These are phyloP conservation scores for Penicillium sclerotigenum DNA, from an alignment of 2,329 filamentous ascomycete species.

Conservation along the genomic window DNA sequence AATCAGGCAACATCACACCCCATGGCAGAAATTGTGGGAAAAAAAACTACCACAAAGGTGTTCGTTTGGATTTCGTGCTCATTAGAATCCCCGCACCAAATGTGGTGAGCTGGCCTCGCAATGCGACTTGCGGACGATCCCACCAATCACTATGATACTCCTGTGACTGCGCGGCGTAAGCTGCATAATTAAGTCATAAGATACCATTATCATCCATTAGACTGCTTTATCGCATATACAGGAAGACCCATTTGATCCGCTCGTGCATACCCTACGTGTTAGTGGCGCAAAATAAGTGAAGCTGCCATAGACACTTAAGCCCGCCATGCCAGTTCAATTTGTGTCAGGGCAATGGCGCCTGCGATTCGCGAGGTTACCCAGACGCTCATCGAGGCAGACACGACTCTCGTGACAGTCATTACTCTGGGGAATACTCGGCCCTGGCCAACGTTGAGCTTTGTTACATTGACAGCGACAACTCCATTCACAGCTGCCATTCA, in stretches of 20 bases:
- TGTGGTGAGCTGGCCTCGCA: background rate
- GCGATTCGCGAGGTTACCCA: background rate
- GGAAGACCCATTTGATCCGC: background rate
- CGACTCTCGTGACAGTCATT: background rate
- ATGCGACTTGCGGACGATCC: background rate
- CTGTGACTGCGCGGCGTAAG: background rate
- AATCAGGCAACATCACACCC: background rate
- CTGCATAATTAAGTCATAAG: slow-evolving; percentile 8
- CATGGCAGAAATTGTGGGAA: background rate
- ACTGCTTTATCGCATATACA: background rate
- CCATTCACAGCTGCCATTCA: background rate
- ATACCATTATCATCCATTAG: background rate
- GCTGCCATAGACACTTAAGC: background rate
- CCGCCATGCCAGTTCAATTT: background rate
- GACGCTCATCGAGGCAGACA: background rate
- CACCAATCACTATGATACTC: background rate
- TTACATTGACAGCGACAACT: background rate
- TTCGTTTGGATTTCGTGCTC: background rate
- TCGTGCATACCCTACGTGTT: slow-evolving; percentile 6
- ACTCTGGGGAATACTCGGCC: background rate
- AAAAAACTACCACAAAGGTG: background rate
- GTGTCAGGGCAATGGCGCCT: slow-evolving; percentile 3
- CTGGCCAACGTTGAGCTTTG: background rate
- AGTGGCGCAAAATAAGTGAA: background rate
- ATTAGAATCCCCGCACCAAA: background rate